Percentiles rank a stretch among this genome's conserved stretches.
Evolutionary conservation across 495 filamentous ascomycete genomes (phyloP).

Genomic region (Penicillium cinerascens): DNA sequence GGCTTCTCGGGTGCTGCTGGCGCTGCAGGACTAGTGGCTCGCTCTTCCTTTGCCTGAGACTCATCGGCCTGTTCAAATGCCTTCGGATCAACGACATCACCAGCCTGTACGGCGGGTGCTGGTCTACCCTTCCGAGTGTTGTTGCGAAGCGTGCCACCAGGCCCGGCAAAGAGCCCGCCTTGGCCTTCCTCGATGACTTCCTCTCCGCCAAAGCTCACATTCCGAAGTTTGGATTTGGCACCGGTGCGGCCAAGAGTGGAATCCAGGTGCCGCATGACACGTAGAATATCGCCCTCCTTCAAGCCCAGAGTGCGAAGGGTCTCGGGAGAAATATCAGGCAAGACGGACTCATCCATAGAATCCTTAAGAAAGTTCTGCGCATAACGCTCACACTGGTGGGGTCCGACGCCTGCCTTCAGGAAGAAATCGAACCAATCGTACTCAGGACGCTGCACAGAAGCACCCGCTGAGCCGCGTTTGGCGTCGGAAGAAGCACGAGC

Average conservation of each 20-base stretch:
- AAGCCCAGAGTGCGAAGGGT: conserved; percentile 81
- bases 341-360: conserved; percentile 88
- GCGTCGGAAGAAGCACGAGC: conserved; percentile 20
- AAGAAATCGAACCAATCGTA: conserved; percentile 99
- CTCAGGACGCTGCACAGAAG: conserved; percentile 55
- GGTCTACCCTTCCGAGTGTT: conserved; percentile 95
- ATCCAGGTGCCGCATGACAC: conserved; percentile 88
- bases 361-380: conserved; percentile 82
- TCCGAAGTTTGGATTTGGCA: conserved; percentile 55
- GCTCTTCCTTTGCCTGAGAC: conserved; percentile 35
- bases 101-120: conserved; percentile 76
- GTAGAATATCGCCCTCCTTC: conserved; percentile 93
- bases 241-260: conserved; percentile 67
- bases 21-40: conserved; percentile 43
- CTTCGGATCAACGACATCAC: conserved; percentile 81
- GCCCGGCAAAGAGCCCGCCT: conserved; percentile 85
- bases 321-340: conserved; percentile 80
- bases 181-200: conserved; percentile 51
- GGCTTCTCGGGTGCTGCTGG: conserved; percentile 46
- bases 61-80: conserved; percentile 66
- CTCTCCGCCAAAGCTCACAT: conserved; percentile 59
- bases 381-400: conserved; percentile 90
- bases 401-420: conserved; percentile 81
- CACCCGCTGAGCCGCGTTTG: conserved; percentile 42
- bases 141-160: conserved; percentile 82